These are phyloP conservation scores for Bretschneidera sinensis DNA, from an alignment of 345 rosid genomes.

Conservation along the genomic window DNA sequence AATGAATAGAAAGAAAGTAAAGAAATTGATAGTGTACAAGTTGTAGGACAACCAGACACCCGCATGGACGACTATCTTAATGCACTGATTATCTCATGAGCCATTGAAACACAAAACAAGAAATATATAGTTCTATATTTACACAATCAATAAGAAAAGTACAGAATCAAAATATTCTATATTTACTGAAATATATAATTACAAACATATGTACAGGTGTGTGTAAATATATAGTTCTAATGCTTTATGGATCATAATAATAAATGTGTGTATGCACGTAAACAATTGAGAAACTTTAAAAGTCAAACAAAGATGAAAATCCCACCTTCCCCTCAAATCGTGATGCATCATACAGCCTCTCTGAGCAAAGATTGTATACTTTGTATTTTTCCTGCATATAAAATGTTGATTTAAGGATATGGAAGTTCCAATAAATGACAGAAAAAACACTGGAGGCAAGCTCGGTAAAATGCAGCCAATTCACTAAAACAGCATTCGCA, in stretches of 20 bases:
- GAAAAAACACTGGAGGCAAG: neutral
- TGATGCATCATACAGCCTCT: slow-evolving; percentile 89
- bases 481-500: neutral
- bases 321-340: slow-evolving; percentile 80
- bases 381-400: slow-evolving; percentile 80
- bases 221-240: no score
- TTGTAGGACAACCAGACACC: neutral
- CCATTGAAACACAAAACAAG: neutral
- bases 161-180: no score
- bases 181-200: no score
- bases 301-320: slow-evolving; percentile 9
- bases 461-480: neutral
- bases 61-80: neutral
- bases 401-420: slow-evolving; percentile 13
- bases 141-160: no score
- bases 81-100: neutral
- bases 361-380: slow-evolving; percentile 93
- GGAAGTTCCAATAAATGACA: slow-evolving; percentile 2
- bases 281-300: neutral
- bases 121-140: neutral
- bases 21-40: neutral
- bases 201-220: no score
- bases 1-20: no score
- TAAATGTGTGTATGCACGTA: no score
- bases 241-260: no score